Base-by-base conservation (phyloP, 805 yeast genomes). In the Cyberlindnera suaveolens region DNA sequence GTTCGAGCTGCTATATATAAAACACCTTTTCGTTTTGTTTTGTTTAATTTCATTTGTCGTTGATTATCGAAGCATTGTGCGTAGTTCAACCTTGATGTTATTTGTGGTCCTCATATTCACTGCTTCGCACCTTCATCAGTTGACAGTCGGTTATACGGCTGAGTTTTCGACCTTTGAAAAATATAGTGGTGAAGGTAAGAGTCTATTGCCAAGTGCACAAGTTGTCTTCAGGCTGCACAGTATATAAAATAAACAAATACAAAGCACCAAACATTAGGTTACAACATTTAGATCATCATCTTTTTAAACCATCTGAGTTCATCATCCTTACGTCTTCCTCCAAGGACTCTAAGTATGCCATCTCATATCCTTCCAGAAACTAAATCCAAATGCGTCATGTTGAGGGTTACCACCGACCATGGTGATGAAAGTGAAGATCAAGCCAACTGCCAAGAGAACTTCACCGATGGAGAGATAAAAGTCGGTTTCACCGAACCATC, bases 351-450 rank as follows among this genome's bases (percentile, higher is more conserved):
- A 51, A 26, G 30, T 49, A 53, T 3, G 41, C 30, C 13, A 57
- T 41, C 50, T 80, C 84, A 54, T n/a, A 13, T 60, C 56, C 36
- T 57, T 61, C 75, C 79, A 79, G 57, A 73, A 71, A 33, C 78
- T 57, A 59, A 78, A 77, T 6, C 85, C 85, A 49, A 69, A 75
- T 9, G 67, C 72, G 50, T 82, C 85, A 48, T 74, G 78, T 37
- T 67, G 61, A 2, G 95, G 95, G 58, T 84, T 85, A 27, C 95
- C 96, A 34, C 95, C 95, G 30, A 82, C 77, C 91, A 85, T 85
- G 6, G 86, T 77, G 40, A 85, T 61, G 53, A 86, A 80, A 4
- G 91, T 83, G 62, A 82, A 85, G 32, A 86, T 70, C 41, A 86
- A 68, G 6, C 91, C 95, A 14, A 80, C 56, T n/a, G 18, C 85